Evolutionary conservation across 768 basidiomycete species (phyloP).

Genomic region (Hygrocybe punicea): DNA sequence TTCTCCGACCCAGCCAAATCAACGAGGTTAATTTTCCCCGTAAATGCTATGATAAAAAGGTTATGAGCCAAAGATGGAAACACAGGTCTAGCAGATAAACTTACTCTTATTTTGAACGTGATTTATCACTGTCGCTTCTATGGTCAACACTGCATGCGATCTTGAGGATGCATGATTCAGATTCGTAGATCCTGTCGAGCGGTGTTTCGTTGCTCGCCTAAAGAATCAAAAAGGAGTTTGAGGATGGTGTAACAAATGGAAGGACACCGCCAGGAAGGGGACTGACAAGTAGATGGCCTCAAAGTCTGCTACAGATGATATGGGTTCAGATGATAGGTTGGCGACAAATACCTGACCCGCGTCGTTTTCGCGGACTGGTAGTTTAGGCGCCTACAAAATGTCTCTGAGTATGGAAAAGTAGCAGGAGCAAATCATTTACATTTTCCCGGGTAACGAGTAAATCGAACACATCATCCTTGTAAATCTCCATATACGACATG

Average conservation of each 20-base stretch:
- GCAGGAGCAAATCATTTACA: conserved; percentile 37
- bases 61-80: neutral
- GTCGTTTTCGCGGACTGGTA: conserved; percentile 54
- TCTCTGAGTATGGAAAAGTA: neutral
- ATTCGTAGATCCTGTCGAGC: conserved; percentile 82
- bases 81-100: conserved; percentile 15
- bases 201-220: conserved; percentile 69
- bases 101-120: conserved; percentile 51
- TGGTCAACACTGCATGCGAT: conserved; percentile 81
- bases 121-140: conserved; percentile 61
- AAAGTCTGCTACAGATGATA: conserved; percentile 44
- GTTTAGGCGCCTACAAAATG: conserved; percentile 43
- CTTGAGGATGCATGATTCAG: conserved; percentile 83
- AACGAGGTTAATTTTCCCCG: conserved; percentile 80
- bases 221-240: neutral
- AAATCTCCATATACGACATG: conserved; percentile 85
- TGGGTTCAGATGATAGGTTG: conserved; percentile 43
- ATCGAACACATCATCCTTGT: conserved; percentile 89
- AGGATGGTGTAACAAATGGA: conserved; percentile 1
- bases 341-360: conserved; percentile 54
- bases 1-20: conserved; percentile 92
- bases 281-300: conserved; percentile 46
- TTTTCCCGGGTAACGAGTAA: conserved; percentile 70
- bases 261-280: neutral
- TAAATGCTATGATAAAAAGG: conserved; percentile 44